Conservation (phyloP, 345 rosid species). For the Turnera subulata region DNA sequence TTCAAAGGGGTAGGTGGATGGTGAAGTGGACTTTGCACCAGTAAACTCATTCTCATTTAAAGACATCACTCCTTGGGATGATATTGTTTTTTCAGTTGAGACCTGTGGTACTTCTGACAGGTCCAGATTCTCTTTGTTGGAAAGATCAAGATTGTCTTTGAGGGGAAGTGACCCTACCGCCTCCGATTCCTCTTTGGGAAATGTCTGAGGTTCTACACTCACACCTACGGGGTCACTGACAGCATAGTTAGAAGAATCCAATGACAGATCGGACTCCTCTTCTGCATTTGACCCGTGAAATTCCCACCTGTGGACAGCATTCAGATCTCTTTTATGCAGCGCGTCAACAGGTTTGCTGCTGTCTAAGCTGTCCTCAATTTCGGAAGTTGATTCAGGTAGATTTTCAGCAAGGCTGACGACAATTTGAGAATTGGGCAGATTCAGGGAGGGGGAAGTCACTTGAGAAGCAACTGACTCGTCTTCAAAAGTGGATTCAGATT, state of each 20-base stretch:
- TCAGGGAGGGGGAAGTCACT: slow-evolving; percentile 24
- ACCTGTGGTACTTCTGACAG: slow-evolving; percentile 24
- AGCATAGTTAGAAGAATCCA: slow-evolving; percentile 23
- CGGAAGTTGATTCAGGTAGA: slow-evolving; percentile 29
- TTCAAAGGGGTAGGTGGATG: slow-evolving; percentile 30
- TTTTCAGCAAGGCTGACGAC: slow-evolving; percentile 17
- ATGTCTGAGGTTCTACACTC: slow-evolving; percentile 29
- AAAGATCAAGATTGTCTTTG: slow-evolving; percentile 37
- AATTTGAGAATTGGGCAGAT: slow-evolving; percentile 32
- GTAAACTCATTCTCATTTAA: slow-evolving; percentile 31
- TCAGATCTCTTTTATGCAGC: slow-evolving; percentile 24
- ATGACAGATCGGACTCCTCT: slow-evolving; percentile 17
- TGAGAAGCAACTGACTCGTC: slow-evolving; percentile 36
- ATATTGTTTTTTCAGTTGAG: slow-evolving; percentile 27
- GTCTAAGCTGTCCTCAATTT: slow-evolving; percentile 25
- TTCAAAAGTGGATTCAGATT: slow-evolving; percentile 28
- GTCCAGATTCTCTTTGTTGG: slow-evolving; percentile 37
- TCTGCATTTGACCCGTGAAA: slow-evolving; percentile 22
- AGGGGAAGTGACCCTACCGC: slow-evolving; percentile 20
- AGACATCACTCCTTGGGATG: slow-evolving; percentile 35
- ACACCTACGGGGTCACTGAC: slow-evolving; percentile 26
- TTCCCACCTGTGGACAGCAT: slow-evolving; percentile 23
- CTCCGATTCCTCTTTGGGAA: slow-evolving; percentile 25
- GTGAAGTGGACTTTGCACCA: slow-evolving; percentile 26
- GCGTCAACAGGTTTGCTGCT: slow-evolving; percentile 27